Conservation (phyloP, 768 basidiomycete species). For the Podaxis mareebaensis region DNA sequence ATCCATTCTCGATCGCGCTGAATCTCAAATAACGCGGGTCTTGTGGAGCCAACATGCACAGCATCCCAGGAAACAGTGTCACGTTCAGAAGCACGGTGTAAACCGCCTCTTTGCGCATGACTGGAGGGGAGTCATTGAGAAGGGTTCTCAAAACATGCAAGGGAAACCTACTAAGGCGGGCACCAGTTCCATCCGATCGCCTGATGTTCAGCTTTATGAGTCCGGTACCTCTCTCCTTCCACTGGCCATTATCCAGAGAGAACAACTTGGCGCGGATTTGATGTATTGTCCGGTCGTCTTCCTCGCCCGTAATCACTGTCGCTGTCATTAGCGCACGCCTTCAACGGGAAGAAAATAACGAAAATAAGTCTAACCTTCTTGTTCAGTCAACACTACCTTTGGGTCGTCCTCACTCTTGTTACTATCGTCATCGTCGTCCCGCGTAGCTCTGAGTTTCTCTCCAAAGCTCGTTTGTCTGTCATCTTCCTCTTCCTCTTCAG, state of each 20-base stretch:
- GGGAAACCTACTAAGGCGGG: conserved; percentile 59
- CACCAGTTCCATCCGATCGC: conserved; percentile 60
- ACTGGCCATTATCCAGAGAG: conserved; percentile 56
- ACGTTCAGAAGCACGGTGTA: conserved; percentile 73
- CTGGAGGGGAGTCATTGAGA: conserved; percentile 34
- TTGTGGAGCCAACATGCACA: conserved; percentile 60
- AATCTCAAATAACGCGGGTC: conserved; percentile 81
- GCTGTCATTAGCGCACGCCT: conserved; percentile 14
- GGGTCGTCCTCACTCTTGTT: conserved; percentile 49
- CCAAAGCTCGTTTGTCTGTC: conserved; percentile 53
- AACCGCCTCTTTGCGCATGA: conserved; percentile 87
- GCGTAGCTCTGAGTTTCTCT: conserved; percentile 63
- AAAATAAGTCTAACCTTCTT: conserved; percentile 53
- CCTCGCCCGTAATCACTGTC: conserved; percentile 75
- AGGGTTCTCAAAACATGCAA: neutral
- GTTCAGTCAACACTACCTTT: conserved; percentile 59
- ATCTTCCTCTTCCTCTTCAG: conserved; percentile 48
- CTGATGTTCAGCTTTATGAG: conserved; percentile 70
- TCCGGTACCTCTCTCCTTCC: conserved; percentile 81
- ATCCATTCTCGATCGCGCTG: conserved; percentile 65
- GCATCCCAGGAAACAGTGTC: conserved; percentile 78
- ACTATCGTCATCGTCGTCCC: conserved; percentile 56
- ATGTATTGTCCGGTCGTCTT: conserved; percentile 76
- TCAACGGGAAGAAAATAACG: conserved; percentile 6
- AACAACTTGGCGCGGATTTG: conserved; percentile 80